Evolutionary conservation across 768 basidiomycete genomes (phyloP).

Genomic region (Mycena indigotica): DNA sequence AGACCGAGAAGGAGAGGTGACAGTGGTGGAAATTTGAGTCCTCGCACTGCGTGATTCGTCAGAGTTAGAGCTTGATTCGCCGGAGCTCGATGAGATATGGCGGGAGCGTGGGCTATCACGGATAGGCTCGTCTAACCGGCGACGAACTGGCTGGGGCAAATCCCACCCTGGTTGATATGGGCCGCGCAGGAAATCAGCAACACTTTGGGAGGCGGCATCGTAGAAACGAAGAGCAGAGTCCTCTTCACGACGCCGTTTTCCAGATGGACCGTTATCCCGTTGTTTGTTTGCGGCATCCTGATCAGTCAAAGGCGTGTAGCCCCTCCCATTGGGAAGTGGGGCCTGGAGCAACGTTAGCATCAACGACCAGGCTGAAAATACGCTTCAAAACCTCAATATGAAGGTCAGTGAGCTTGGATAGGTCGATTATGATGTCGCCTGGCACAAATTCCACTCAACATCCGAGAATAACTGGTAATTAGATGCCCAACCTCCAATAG

Average conservation of each 20-base stretch:
- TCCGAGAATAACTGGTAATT: constrained; percentile 27
- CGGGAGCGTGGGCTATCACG: constrained; percentile 2
- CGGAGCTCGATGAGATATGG: constrained; percentile 4
- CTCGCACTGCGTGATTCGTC: constrained; percentile 3
- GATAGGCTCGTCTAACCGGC: constrained; percentile 34
- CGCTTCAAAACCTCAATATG: constrained; percentile 51
- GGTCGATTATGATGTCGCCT: constrained; percentile 80
- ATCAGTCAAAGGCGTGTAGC: constrained; percentile 63
- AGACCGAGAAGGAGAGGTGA: constrained; percentile 31
- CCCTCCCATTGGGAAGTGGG: constrained; percentile 51
- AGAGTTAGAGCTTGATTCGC: constrained; percentile 12
- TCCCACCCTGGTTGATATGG: constrained; percentile 29
- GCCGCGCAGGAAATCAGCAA: constrained; percentile 53
- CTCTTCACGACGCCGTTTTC: constrained; percentile 61
- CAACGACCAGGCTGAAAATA: neutral
- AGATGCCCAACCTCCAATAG: constrained; percentile 80
- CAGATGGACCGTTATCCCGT: constrained; percentile 24
- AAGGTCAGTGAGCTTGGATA: constrained; percentile 67
- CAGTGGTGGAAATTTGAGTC: constrained; percentile 28
- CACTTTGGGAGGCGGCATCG: constrained; percentile 54
- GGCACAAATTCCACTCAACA: neutral
- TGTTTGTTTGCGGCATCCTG: constrained; percentile 44
- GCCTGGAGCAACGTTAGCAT: constrained; percentile 16
- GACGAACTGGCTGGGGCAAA: constrained; percentile 35
- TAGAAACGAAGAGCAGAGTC: constrained; percentile 55